Evolutionary conservation across 805 yeast genomes (phyloP).

Genomic region (Candida jianshihensis): DNA sequence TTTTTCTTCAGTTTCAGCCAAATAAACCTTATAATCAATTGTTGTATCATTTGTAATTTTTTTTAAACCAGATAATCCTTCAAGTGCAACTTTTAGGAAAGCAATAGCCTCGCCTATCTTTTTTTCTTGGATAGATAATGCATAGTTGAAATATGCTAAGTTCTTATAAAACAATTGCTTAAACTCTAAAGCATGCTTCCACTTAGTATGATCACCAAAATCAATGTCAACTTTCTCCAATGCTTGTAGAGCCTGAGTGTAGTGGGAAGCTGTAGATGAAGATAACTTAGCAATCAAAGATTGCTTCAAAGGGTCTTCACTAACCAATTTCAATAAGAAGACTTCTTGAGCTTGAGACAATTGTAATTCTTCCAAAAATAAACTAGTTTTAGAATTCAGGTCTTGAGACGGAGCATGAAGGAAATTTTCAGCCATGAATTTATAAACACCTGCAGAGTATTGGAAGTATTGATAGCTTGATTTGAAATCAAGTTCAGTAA

Average conservation of each 20-base stretch:
- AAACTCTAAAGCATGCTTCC: conserved; percentile 45
- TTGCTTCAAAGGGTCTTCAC: conserved; percentile 41
- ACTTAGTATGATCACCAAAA: conserved; percentile 37
- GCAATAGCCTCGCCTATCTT: conserved; percentile 78
- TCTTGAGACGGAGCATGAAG: conserved; percentile 85
- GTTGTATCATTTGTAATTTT: conserved; percentile 27
- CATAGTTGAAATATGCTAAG: conserved; percentile 54
- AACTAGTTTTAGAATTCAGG: conserved; percentile 59
- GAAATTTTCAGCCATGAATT: conserved; percentile 70
- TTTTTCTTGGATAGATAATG: conserved; percentile 44
- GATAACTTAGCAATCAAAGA: conserved; percentile 73
- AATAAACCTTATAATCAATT: conserved; percentile 26
- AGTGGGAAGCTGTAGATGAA: conserved; percentile 50
- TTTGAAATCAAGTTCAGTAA: conserved; percentile 42
- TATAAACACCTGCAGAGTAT: conserved; percentile 72
- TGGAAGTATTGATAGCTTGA: conserved; percentile 55
- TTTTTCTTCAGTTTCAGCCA: conserved; percentile 29
- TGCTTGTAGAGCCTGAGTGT: conserved; percentile 42
- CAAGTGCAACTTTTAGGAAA: conserved; percentile 44
- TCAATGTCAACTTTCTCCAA: conserved; percentile 32
- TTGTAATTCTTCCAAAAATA: conserved; percentile 56
- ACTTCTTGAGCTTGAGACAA: conserved; percentile 88
- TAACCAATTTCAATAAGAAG: conserved; percentile 55
- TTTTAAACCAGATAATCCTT: conserved; percentile 25
- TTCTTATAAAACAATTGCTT: conserved; percentile 53